Conservation (phyloP, 495 filamentous ascomycete species). For the Pyronema omphalodes region DNA sequence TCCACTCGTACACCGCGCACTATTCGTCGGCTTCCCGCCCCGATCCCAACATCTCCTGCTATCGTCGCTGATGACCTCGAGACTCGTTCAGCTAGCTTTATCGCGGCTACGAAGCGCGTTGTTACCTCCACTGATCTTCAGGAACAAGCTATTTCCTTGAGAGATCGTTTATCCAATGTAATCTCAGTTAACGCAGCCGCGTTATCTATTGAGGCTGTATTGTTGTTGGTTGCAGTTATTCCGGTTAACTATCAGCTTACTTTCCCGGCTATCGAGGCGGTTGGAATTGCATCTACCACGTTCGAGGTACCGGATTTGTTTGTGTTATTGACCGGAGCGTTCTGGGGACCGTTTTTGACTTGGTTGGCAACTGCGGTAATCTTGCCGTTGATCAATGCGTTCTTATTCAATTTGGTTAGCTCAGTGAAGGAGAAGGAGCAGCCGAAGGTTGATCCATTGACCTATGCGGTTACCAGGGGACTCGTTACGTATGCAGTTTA, state of each 20-base stretch:
- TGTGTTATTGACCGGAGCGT: slow-evolving; percentile 49
- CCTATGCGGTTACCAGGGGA: slow-evolving; percentile 75
- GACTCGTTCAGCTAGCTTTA: slow-evolving; percentile 44
- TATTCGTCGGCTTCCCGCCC: slow-evolving; percentile 35
- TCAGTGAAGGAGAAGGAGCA: slow-evolving; percentile 24
- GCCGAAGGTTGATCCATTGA: slow-evolving; percentile 60
- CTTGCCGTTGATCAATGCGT: slow-evolving; percentile 52
- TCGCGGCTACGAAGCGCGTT: slow-evolving; percentile 31
- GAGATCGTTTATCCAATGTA: slow-evolving; percentile 51
- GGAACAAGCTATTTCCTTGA: slow-evolving; percentile 37
- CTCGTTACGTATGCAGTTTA: slow-evolving; percentile 64
- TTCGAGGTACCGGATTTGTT: slow-evolving; percentile 68
- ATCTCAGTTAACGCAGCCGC: slow-evolving; percentile 44
- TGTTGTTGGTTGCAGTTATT: slow-evolving; percentile 42
- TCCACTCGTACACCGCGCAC: slow-evolving; percentile 39
- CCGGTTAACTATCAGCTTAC: slow-evolving; percentile 52
- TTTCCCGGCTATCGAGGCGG: slow-evolving; percentile 39
- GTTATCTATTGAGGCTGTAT: slow-evolving; percentile 43
- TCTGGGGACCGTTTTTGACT: slow-evolving; percentile 65
- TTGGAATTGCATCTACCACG: slow-evolving; percentile 31
- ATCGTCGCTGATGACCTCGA: slow-evolving; percentile 72
- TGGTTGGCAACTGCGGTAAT: slow-evolving; percentile 58
- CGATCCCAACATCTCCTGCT: slow-evolving; percentile 67
- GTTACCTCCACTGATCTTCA: slow-evolving; percentile 34
- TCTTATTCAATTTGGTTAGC: slow-evolving; percentile 68